phyloP scores from a whole-genome alignment of 371 early-diverging fungal genomes.

The Umbelopsis sp. region DNA sequence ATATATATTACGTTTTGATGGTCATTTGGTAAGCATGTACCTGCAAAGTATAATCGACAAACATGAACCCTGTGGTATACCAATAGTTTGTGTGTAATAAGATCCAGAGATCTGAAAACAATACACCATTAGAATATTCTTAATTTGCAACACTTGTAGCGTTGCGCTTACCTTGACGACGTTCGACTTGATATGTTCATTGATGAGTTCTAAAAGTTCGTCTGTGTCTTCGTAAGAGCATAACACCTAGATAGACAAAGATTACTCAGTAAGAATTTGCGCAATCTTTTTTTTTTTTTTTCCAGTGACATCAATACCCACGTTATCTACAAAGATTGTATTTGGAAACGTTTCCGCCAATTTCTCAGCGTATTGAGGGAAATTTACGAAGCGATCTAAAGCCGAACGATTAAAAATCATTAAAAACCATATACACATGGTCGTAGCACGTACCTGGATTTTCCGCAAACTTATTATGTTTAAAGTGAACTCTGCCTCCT shows the following conservation, averaged over 20 bases:
- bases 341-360: slow-evolving; percentile 47
- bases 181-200: slow-evolving; percentile 67
- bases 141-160: not conserved
- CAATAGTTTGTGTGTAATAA: slow-evolving; percentile 68
- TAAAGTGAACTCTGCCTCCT: slow-evolving; percentile 38
- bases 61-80: slow-evolving; percentile 91
- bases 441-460: slow-evolving; percentile 20
- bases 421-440: not conserved
- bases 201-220: slow-evolving; percentile 43
- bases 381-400: slow-evolving; percentile 42
- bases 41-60: slow-evolving; percentile 86
- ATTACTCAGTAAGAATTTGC: too few relatives aligned
- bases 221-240: slow-evolving; percentile 32
- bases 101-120: slow-evolving; percentile 46
- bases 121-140: not conserved
- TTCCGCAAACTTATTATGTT: slow-evolving; percentile 30
- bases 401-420: slow-evolving; percentile 5
- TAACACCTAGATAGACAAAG: too few relatives aligned
- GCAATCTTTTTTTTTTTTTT: too few relatives aligned
- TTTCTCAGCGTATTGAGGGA: slow-evolving; percentile 47
- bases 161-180: slow-evolving; percentile 56
- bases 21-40: slow-evolving; percentile 30
- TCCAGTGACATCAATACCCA: slow-evolving; percentile 5
- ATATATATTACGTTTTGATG: not conserved
- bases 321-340: slow-evolving; percentile 67